These are phyloP conservation scores for Rosa multiflora DNA, from an alignment of 306 rosid genomes.

Conservation along the genomic window DNA sequence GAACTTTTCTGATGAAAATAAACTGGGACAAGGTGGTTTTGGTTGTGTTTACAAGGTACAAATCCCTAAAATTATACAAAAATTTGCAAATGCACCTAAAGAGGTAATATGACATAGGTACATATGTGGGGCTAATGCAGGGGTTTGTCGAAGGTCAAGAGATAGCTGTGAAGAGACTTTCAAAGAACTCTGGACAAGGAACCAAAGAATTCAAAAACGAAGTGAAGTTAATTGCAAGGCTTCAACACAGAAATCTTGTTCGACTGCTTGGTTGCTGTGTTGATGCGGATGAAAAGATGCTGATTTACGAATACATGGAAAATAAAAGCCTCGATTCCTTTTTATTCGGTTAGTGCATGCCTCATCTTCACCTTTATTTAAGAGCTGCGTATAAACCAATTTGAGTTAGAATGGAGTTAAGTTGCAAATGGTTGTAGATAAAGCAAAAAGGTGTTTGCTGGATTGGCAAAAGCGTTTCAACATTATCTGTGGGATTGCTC, in stretches of 20 bases:
- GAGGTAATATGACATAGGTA: conserved; percentile 16
- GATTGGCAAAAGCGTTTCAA: conserved; percentile 57
- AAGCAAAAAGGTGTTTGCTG: conserved; percentile 29
- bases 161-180: conserved; percentile 74
- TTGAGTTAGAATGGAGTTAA: background rate
- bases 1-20: conserved; percentile 66
- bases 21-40: conserved; percentile 88
- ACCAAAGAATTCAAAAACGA: conserved; percentile 69
- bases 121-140: conserved; percentile 34
- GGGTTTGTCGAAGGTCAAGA: conserved; percentile 60
- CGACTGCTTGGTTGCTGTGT: conserved; percentile 62
- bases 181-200: conserved; percentile 65
- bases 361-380: conserved; percentile 1
- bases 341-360: conserved; percentile 53
- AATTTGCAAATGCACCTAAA: background rate
- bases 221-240: conserved; percentile 58
- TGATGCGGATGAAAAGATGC: conserved; percentile 56
- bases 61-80: background rate
- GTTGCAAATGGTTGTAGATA: conserved; percentile 33
- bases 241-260: conserved; percentile 79
- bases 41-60: conserved; percentile 80
- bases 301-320: conserved; percentile 75
- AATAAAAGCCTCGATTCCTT: conserved; percentile 64
- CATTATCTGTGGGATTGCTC: conserved; percentile 65
- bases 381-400: background rate